Percentiles rank a stretch among this genome's conserved stretches.
These are phyloP conservation scores for Clonostachys chloroleuca DNA, from an alignment of 2,329 filamentous ascomycete species.

Conservation along the genomic window DNA sequence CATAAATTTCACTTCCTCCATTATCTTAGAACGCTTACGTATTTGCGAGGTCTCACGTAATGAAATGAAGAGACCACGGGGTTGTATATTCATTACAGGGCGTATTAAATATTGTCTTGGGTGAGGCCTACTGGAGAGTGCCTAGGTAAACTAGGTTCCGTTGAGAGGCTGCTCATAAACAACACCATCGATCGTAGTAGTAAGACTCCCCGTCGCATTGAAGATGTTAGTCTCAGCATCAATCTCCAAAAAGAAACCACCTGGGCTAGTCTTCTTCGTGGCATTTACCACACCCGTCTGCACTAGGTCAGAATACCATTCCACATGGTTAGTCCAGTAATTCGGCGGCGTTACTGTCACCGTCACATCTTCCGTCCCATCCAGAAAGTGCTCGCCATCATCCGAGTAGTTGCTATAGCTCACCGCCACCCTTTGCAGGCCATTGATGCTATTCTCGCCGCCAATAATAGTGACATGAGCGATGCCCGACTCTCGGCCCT, in stretches of 20 bases:
- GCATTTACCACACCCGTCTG: slow-evolving; percentile 18
- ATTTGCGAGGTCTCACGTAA: too few relatives aligned
- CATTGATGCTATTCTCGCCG: background rate
- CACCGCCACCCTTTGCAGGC: slow-evolving; percentile 17
- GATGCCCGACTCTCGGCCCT: background rate
- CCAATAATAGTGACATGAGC: background rate
- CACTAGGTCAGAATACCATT: slow-evolving; percentile 31
- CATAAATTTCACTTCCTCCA: too few relatives aligned
- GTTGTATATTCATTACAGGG: too few relatives aligned
- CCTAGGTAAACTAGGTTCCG: slow-evolving; percentile 11
- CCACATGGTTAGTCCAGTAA: slow-evolving; percentile 14
- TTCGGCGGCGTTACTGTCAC: slow-evolving; percentile 10
- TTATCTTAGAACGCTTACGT: too few relatives aligned
- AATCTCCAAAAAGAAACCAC: slow-evolving; percentile 30
- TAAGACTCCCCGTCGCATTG: slow-evolving; percentile 31
- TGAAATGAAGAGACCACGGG: too few relatives aligned
- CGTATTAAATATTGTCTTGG: too few relatives aligned
- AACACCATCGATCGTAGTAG: slow-evolving; percentile 26
- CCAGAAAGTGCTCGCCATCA: slow-evolving; percentile 19
- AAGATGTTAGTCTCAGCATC: slow-evolving; percentile 31
- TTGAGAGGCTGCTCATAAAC: slow-evolving; percentile 30
- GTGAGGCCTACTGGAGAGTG: too few relatives aligned
- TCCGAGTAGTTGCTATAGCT: slow-evolving; percentile 29
- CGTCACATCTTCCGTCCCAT: slow-evolving; percentile 27
- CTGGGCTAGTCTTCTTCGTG: slow-evolving; percentile 29